A percentile compares a stretch with the other conserved stretches of the same genome.
These are phyloP conservation scores for Magnolia sinica DNA, from an alignment of 164 flowering plant species.

Conservation along the genomic window DNA sequence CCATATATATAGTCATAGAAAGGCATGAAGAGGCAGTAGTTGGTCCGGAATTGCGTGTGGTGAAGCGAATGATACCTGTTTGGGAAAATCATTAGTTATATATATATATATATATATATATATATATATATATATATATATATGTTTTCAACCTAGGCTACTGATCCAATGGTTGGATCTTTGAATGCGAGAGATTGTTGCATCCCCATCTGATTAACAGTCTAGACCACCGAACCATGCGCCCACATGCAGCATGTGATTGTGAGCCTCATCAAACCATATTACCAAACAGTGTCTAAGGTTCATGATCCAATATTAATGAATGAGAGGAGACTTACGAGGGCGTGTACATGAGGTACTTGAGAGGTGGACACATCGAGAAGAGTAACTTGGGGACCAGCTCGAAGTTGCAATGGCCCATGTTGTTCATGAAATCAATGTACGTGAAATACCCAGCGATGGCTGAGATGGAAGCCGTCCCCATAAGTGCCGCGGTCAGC, in stretches of 20 bases:
- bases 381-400: slow-evolving; percentile 39
- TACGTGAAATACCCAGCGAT: slow-evolving; percentile 28
- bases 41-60: slow-evolving; percentile 52
- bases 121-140: too few species aligned
- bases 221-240: neutral
- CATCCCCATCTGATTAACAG: neutral
- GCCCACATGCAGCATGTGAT: neutral
- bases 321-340: slow-evolving; percentile 38
- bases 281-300: too few species aligned
- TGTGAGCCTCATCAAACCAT: neutral
- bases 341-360: slow-evolving; percentile 62
- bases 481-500: slow-evolving; percentile 3
- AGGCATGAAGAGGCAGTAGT: slow-evolving; percentile 57
- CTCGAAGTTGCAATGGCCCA: slow-evolving; percentile 69
- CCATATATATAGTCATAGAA: slow-evolving; percentile 55
- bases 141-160: neutral
- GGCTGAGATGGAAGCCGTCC: slow-evolving; percentile 24
- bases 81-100: neutral
- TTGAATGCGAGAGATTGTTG: neutral
- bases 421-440: slow-evolving; percentile 53
- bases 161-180: neutral
- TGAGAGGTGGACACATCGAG: slow-evolving; percentile 40
- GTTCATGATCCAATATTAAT: too few species aligned
- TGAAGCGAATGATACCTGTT: slow-evolving; percentile 54
- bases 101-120: too few species aligned